Evolutionary conservation across 306 rosid genomes (phyloP).

Genomic region (Dalbergia oliveri): DNA sequence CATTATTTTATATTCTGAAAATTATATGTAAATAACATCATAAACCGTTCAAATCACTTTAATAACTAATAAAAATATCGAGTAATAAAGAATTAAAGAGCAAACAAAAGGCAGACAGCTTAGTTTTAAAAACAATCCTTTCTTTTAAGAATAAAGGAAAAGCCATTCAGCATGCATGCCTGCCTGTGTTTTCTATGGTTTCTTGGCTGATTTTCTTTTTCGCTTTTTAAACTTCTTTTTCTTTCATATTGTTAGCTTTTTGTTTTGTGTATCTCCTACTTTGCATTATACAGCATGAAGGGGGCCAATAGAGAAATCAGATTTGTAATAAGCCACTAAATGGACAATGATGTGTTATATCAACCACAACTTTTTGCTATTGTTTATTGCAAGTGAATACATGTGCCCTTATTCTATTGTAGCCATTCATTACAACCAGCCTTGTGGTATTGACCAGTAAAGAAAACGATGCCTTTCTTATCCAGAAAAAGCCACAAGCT

Average conservation of each 20-base stretch:
- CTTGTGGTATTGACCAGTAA: slow-evolving; percentile 32
- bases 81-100: neutral
- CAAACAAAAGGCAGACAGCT: neutral
- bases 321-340: slow-evolving; percentile 29
- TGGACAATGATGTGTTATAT: slow-evolving; percentile 38
- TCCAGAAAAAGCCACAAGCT: slow-evolving; percentile 41
- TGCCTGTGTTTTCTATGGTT: neutral
- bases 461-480: slow-evolving; percentile 65
- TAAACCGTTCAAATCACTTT: no score
- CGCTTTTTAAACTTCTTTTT: neutral
- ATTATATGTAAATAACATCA: no score
- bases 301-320: slow-evolving; percentile 1
- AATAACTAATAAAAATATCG: no score
- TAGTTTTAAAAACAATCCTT: no score
- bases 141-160: neutral
- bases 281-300: slow-evolving; percentile 2
- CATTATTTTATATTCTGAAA: no score
- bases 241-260: slow-evolving; percentile 1
- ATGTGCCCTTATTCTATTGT: neutral
- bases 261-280: slow-evolving; percentile 8
- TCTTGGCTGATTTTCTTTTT: neutral
- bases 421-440: slow-evolving; percentile 26
- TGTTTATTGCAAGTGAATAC: slow-evolving; percentile 24
- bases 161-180: neutral
- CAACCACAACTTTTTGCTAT: slow-evolving; percentile 25